phyloP scores from a whole-genome alignment of 2,329 filamentous ascomycete species.

The Ilyonectria robusta region DNA sequence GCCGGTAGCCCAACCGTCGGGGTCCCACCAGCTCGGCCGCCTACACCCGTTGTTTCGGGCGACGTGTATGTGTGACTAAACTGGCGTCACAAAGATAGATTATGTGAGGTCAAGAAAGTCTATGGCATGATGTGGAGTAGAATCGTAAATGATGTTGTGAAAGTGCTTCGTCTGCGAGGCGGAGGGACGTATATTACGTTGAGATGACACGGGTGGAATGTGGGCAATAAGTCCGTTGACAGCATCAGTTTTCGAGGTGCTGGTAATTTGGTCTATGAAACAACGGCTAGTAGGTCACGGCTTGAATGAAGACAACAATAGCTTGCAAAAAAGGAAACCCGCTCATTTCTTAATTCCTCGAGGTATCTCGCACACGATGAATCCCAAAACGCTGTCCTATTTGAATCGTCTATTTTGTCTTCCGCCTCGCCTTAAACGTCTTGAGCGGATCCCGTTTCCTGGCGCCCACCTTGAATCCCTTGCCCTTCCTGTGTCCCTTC shows the following conservation, averaged over 20 bases:
- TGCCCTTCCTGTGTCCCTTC: slow-evolving; percentile 61
- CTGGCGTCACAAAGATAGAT: not conserved
- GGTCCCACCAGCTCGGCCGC: slow-evolving; percentile 19
- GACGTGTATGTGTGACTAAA: slow-evolving; percentile 22
- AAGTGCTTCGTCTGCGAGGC: not conserved
- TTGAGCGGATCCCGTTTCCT: slow-evolving; percentile 88
- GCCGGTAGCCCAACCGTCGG: not conserved
- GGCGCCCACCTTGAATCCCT: slow-evolving; percentile 64
- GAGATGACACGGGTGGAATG: not conserved
- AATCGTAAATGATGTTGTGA: not conserved
- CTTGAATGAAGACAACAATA: not conserved
- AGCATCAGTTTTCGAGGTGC: not conserved
- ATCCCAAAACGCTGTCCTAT: slow-evolving; percentile 32
- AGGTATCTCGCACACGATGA: slow-evolving; percentile 39
- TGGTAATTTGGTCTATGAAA: not conserved
- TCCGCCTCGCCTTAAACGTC: slow-evolving; percentile 81
- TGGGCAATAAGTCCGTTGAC: not conserved
- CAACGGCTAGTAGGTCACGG: not conserved
- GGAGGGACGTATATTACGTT: not conserved
- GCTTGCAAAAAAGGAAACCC: not conserved
- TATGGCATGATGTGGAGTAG: not conserved
- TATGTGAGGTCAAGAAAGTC: not conserved
- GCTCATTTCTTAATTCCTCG: slow-evolving; percentile 26
- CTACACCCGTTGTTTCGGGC: slow-evolving; percentile 26
- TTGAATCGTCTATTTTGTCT: slow-evolving; percentile 52